Evolutionary conservation across 306 rosid genomes (phyloP).

Genomic region (Trifolium subterraneum): DNA sequence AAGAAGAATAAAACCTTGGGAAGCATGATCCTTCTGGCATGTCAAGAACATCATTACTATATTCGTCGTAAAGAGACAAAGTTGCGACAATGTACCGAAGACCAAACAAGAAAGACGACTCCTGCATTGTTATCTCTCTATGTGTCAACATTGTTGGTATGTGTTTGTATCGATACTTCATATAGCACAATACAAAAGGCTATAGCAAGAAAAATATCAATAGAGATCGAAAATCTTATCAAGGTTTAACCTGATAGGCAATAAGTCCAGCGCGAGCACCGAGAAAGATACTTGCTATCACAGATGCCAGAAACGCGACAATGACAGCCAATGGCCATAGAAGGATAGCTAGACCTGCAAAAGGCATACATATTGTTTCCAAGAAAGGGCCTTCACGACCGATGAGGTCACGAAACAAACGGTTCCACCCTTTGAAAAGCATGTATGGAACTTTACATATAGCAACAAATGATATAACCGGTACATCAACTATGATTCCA

Average conservation of each 20-base stretch:
- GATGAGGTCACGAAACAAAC: conserved; percentile 88
- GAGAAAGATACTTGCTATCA: conserved; percentile 66
- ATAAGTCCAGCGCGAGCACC: conserved; percentile 84
- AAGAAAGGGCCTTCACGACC: conserved; percentile 99
- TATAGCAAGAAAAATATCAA: background rate
- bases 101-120: conserved; percentile 74
- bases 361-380: conserved; percentile 96
- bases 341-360: conserved; percentile 91
- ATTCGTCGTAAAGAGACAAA: conserved; percentile 83
- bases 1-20: conserved; percentile 71
- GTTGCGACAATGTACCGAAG: conserved; percentile 71
- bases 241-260: conserved; percentile 68
- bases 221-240: background rate
- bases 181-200: background rate
- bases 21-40: conserved; percentile 88
- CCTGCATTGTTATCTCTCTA: conserved; percentile 51
- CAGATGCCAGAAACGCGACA: conserved; percentile 75
- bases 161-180: background rate
- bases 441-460: conserved; percentile 74
- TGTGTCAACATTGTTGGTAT: background rate
- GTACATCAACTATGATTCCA: conserved; percentile 74
- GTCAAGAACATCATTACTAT: conserved; percentile 85
- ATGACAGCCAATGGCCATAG: conserved; percentile 94
- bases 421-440: conserved; percentile 96
- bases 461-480: conserved; percentile 71